Percentiles rank a stretch among this genome's conserved stretches.
These are phyloP conservation scores for Didymellaceae sp. DNA, from an alignment of 2,329 filamentous ascomycete genomes.

Conservation along the genomic window DNA sequence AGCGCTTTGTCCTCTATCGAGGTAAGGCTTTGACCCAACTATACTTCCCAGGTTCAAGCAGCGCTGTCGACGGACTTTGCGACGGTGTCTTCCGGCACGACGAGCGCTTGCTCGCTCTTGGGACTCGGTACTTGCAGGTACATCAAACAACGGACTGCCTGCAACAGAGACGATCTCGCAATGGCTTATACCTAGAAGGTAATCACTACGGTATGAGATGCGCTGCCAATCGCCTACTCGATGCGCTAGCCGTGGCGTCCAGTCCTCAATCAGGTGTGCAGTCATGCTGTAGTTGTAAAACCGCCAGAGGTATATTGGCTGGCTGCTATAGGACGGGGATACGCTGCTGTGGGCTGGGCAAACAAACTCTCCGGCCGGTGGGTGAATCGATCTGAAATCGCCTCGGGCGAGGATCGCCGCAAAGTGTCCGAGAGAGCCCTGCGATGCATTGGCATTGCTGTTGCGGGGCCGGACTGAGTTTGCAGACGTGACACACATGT, in stretches of 20 bases:
- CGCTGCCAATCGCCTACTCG: conserved; percentile 27
- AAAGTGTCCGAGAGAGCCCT: conserved; percentile 45
- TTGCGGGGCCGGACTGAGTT: conserved; percentile 39
- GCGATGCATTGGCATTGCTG: conserved; percentile 16
- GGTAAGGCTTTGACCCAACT: no score
- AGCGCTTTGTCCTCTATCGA: conserved; percentile 5
- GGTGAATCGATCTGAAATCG: conserved; percentile 21
- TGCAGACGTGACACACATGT: conserved; percentile 32
- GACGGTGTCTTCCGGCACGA: not conserved
- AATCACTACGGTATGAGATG: conserved; percentile 24
- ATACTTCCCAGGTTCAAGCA: no score
- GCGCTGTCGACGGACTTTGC: conserved; percentile 6
- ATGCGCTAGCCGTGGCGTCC: conserved; percentile 35
- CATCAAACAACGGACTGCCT: conserved; percentile 39
- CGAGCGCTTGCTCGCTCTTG: conserved; percentile 12
- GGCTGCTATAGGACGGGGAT: conserved; percentile 30
- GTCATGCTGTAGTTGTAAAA: conserved; percentile 33
- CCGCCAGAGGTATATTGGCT: conserved; percentile 32
- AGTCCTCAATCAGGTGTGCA: conserved; percentile 25
- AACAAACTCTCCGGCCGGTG: conserved; percentile 45
- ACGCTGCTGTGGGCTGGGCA: conserved; percentile 31
- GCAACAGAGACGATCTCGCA: conserved; percentile 31
- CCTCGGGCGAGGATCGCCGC: conserved; percentile 42
- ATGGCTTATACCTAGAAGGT: conserved; percentile 21
- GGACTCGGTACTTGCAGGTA: conserved; percentile 21